phyloP scores from a whole-genome alignment of 1,284 basidiomycete genomes.

The Rhodofomes roseus region DNA sequence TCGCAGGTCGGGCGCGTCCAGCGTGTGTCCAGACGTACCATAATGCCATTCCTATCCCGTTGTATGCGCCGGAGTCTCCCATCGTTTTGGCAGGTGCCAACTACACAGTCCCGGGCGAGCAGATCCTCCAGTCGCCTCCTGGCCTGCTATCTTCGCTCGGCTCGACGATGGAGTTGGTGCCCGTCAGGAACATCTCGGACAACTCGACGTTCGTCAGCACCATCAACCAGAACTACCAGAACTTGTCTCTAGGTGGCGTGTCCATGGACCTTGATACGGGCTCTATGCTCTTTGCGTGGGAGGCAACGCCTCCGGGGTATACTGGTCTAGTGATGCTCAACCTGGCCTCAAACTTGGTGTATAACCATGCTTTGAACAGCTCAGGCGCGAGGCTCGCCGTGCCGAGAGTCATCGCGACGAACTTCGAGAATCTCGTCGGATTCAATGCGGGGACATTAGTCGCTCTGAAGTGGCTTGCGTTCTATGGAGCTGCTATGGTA shows the following conservation, averaged over 20 bases:
- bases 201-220: constrained; percentile 52
- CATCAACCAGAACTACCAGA: constrained; percentile 44
- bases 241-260: constrained; percentile 57
- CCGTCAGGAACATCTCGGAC: constrained; percentile 38
- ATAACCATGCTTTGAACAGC: constrained; percentile 53
- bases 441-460: constrained; percentile 51
- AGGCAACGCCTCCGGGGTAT: constrained; percentile 49
- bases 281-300: constrained; percentile 57
- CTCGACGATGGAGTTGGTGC: constrained; percentile 27
- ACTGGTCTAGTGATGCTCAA: constrained; percentile 62
- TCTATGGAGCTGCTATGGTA: constrained; percentile 70
- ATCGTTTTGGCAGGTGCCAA: constrained; percentile 23
- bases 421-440: constrained; percentile 52
- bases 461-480: constrained; percentile 62
- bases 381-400: constrained; percentile 32
- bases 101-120: constrained; percentile 13
- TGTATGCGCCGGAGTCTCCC: constrained; percentile 47
- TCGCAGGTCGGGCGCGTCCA: constrained; percentile 41
- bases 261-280: constrained; percentile 48
- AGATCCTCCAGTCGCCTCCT: constrained; percentile 43
- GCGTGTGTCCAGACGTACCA: constrained; percentile 43
- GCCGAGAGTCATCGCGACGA: constrained; percentile 50
- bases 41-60: constrained; percentile 33
- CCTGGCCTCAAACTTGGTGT: constrained; percentile 62
- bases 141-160: constrained; percentile 42